Evolutionary conservation across 75 land plant genomes (phyloP), one percentile per base, ranked within the genome.

Genomic region (Larix kaempferi): DNA sequence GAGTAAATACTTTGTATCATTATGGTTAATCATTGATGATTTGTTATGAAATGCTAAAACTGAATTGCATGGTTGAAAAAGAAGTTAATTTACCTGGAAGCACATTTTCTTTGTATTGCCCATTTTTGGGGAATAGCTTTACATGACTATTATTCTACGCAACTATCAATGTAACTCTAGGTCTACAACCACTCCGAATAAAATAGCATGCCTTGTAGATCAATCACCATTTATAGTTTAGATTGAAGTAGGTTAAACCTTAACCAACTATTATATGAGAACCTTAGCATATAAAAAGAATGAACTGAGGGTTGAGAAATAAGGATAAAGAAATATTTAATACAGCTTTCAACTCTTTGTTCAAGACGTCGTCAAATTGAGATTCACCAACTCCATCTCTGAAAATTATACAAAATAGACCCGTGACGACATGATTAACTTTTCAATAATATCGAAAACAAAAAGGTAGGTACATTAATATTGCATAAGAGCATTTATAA

Each of bases 311-410:
- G n/a, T n/a, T n/a, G n/a, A 59, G 33, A 29, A 23, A 10, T 49
- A 49, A 61, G 3, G 27, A 1, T 8, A 61, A 3, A 25, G 4
- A 3, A 61, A 95, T 94, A 90, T 91, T 86, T 2, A 82, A 82
- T 52, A 96, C 86, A 59, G 93, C 95, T 6, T 82, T 77, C 41
- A 91, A 74, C 78, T 96, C 99, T 63, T 80, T 71, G 56, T 90
- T 88, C 79, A 96, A 63, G 56, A 91, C 94, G 78, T 90, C 90
- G 11, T 84, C 88, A 77, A 96, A 96, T 75, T 96, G 99, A 1
- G 95, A 89, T 67, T 96, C 95, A 73, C 92, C 87, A 12, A 96
- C 95, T 33, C 99, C 97, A 85, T 96, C 52, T 10, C 52, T 49
- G 52, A 8, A 49, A 49, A 49, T 8, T 0, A 49, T 49, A 2